These are phyloP conservation scores for Geotrichum phurueaensis DNA, from an alignment of 1,139 yeast species.

Conservation along the genomic window DNA sequence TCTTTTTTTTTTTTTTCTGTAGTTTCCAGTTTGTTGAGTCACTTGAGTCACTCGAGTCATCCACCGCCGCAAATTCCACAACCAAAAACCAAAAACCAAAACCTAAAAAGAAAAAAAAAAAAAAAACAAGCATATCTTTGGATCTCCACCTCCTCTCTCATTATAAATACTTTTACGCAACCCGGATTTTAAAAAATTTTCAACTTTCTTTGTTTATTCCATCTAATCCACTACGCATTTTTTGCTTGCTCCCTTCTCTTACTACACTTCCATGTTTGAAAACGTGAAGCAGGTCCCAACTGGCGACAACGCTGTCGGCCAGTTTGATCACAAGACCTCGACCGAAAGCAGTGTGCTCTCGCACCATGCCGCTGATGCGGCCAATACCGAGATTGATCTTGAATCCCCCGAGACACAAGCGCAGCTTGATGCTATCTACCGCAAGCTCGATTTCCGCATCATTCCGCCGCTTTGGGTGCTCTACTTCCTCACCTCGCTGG, in stretches of 20 bases:
- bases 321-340: neutral
- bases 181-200: neutral
- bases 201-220: neutral
- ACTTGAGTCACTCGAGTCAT: slow-evolving; percentile 9
- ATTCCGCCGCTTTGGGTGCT: slow-evolving; percentile 80
- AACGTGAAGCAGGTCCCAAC: neutral
- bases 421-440: slow-evolving; percentile 53
- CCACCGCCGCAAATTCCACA: neutral
- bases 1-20: neutral
- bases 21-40: slow-evolving; percentile 3
- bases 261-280: neutral
- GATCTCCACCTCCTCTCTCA: neutral
- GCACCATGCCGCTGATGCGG: neutral
- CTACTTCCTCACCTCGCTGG: slow-evolving; percentile 75
- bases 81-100: neutral
- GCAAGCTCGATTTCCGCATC: slow-evolving; percentile 62
- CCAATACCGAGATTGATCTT: slow-evolving; percentile 9
- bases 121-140: neutral
- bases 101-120: neutral
- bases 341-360: neutral
- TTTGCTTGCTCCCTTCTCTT: neutral
- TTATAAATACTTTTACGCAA: neutral
- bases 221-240: neutral
- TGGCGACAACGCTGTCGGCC: neutral
- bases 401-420: slow-evolving; percentile 23